Evolutionary conservation across 2,329 filamentous ascomycete genomes (phyloP).

Genomic region (Bipolaris gigantea): DNA sequence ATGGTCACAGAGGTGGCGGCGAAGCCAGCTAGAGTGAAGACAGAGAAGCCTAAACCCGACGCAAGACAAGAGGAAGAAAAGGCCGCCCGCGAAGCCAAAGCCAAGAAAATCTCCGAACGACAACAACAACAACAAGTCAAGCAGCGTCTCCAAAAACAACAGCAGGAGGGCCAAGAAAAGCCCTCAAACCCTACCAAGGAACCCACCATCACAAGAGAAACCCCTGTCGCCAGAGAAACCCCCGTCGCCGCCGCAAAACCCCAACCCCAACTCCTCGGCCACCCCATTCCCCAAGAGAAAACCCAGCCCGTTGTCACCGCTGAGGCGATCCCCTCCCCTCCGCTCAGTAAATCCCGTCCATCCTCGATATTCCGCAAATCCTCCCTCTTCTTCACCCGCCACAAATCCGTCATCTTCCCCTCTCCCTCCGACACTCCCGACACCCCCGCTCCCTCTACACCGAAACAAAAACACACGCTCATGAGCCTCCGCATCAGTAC

Average conservation of each 20-base stretch:
- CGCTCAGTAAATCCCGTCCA: background rate
- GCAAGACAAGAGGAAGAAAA: background rate
- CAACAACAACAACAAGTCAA: no score
- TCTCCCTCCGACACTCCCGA: background rate
- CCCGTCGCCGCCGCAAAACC: background rate
- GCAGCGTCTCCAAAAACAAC: background rate
- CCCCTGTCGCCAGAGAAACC: background rate
- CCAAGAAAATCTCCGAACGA: background rate
- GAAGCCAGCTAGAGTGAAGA: background rate
- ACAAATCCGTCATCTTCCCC: background rate
- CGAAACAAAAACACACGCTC: conserved; percentile 16
- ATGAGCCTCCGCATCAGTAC: conserved; percentile 20
- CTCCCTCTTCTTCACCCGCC: conserved; percentile 11
- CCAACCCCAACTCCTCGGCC: background rate
- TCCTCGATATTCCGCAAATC: conserved; percentile 15
- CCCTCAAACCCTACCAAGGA: background rate
- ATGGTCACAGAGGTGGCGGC: background rate
- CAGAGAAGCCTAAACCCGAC: conserved; percentile 1
- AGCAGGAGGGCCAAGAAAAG: background rate
- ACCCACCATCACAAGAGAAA: background rate
- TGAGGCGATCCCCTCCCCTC: conserved; percentile 4
- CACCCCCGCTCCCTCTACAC: background rate
- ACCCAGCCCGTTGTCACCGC: background rate
- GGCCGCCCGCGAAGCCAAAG: background rate
- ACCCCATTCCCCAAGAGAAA: background rate